Conservation (phyloP, 352 stramenopile species). For the Phytophthora constricta region DNA sequence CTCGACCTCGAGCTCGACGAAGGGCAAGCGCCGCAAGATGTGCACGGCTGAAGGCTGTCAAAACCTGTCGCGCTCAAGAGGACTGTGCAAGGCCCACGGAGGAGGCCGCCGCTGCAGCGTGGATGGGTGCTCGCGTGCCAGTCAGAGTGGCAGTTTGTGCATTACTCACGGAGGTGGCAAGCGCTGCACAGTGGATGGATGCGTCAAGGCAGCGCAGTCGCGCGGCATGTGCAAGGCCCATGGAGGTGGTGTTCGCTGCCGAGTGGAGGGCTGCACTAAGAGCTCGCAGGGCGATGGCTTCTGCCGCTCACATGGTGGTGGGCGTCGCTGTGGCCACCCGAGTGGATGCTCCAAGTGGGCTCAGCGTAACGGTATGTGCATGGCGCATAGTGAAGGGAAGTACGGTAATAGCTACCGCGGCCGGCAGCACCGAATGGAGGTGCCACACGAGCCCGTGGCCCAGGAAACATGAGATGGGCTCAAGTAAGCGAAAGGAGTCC, state of each 20-base stretch:
- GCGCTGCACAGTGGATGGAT: conserved; percentile 82
- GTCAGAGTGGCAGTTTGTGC: conserved; percentile 81
- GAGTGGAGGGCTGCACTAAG: conserved; percentile 83
- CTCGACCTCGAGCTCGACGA: conserved; percentile 34
- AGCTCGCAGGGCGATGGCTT: conserved; percentile 87
- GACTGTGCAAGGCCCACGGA: conserved; percentile 82
- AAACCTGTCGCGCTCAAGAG: conserved; percentile 79
- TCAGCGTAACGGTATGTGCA: conserved; percentile 87
- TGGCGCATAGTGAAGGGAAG: conserved; percentile 83
- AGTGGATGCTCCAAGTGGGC: conserved; percentile 83
- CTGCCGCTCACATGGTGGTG: conserved; percentile 79
- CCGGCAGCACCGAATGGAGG: conserved; percentile 51
- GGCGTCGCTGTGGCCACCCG: conserved; percentile 72
- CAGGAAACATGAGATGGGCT: conserved; percentile 22
- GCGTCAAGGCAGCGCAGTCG: conserved; percentile 78
- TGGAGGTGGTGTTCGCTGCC: conserved; percentile 81
- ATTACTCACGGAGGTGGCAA: conserved; percentile 88
- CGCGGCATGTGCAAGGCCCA: conserved; percentile 88
- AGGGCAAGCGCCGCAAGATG: conserved; percentile 82
- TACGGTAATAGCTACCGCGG: conserved; percentile 87
- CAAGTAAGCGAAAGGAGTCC: conserved; percentile 1
- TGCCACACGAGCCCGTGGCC: conserved; percentile 16
- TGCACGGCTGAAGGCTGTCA: conserved; percentile 79
- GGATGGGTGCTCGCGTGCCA: conserved; percentile 78
- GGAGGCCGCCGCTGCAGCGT: conserved; percentile 80